Base-by-base conservation (phyloP, 2,329 filamentous ascomycete species). In the Aspergillus transmontanensis region DNA sequence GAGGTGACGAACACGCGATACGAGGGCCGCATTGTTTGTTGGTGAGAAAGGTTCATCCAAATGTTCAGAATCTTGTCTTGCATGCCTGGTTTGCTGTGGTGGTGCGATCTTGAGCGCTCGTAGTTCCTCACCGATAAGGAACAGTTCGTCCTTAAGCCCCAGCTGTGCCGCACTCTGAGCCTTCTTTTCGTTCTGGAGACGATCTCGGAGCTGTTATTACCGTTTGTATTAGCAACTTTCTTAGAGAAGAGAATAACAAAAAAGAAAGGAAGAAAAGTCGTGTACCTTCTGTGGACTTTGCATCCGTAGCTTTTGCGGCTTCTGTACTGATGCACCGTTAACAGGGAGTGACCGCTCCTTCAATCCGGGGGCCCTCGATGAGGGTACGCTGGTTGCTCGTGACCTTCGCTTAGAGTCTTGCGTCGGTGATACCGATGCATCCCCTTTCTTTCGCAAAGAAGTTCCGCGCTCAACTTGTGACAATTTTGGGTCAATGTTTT, bases 71-170 rank as follows among this genome's bases (percentile, higher is more conserved):
- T 4, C 80, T 79, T 58, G 74, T 71, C 58, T 74, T 74, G 66
- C 71, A 70, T 73, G 67, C 76, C 57, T 75, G 76, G 76, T 28
- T 59, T 78, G 70, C 60, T 69, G 73, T 77, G 23, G 68, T 21
- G 77, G 70, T 46, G 67, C 65, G 30, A 72, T 74, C 57, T 69
- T 77, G 64, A 81, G 70, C 32, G 74, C 74, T 48, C 88, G 88
- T 80, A 97, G 87, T 75, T 97, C 93, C 62, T 92, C 88, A 1
- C 91, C 87, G 70, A 97, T 94, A 67, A 90, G 90, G 57, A 87
- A 87, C 10, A 97, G 82, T 74, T 97, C 94, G 5, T 87, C 86
- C 75, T 90, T 87, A 16, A 97, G 79, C 4, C 85, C 85, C 3
- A 85, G 83, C 65, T 94, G 91, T 0, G 89, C 88, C 10, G 89